phyloP scores from a whole-genome alignment of 2,329 filamentous ascomycete genomes.

The Fusarium graminum region DNA sequence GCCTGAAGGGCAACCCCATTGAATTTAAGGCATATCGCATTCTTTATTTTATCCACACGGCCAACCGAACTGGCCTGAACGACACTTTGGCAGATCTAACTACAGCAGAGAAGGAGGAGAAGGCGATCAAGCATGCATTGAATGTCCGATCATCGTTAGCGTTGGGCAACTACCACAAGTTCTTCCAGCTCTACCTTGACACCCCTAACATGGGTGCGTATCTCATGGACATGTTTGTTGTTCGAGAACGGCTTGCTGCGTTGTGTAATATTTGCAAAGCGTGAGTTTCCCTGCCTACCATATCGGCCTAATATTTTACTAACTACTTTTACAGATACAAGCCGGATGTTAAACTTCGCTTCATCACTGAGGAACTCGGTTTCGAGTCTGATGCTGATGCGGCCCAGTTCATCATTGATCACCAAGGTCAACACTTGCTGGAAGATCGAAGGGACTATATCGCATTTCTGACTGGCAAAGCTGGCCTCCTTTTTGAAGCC shows the following conservation, averaged over 20 bases:
- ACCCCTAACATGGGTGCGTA: constrained; percentile 98
- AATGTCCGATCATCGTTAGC: constrained; percentile 91
- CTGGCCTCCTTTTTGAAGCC: constrained; percentile 77
- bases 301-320: constrained; percentile 53
- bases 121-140: constrained; percentile 88
- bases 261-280: constrained; percentile 93
- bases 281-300: constrained; percentile 70
- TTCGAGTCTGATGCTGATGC: constrained; percentile 95
- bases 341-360: constrained; percentile 87
- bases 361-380: constrained; percentile 94
- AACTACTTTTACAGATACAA: constrained; percentile 79
- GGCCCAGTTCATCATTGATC: constrained; percentile 88
- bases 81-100: constrained; percentile 99
- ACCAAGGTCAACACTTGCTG: constrained; percentile 80
- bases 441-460: constrained; percentile 82
- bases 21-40: constrained; percentile 99
- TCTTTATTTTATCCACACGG: constrained; percentile 98
- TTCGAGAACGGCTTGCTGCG: constrained; percentile 90
- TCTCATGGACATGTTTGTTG: constrained; percentile 99
- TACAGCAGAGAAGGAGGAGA: constrained; percentile 90
- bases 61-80: constrained; percentile 98
- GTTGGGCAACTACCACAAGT: constrained; percentile 95
- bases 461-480: constrained; percentile 80
- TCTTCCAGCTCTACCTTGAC: constrained; percentile 95
- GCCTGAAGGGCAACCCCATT: constrained; percentile 87